phyloP scores from a whole-genome alignment of 1,284 basidiomycete genomes.

The Puccinia triticina region DNA sequence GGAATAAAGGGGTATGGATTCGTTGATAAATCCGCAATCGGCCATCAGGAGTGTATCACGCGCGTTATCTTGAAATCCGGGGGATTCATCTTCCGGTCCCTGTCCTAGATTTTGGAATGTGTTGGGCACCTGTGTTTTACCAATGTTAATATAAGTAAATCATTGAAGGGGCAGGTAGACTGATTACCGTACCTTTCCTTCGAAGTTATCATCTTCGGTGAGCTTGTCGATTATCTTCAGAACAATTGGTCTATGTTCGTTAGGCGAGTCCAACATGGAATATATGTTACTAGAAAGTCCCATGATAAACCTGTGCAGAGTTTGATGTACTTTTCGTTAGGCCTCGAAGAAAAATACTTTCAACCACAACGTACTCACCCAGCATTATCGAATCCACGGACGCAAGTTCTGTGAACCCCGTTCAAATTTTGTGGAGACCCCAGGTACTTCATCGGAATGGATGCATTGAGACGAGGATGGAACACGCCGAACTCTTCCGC shows the following conservation, averaged over 20 bases:
- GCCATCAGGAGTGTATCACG: constrained; percentile 38
- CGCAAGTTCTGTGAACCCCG: background rate
- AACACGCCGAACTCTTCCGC: constrained; percentile 36
- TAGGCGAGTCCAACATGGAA: constrained; percentile 35
- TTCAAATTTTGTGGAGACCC: constrained; percentile 8
- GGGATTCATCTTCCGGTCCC: background rate
- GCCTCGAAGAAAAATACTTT: background rate
- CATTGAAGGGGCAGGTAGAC: background rate
- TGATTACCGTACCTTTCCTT: constrained; percentile 36
- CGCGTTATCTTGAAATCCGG: constrained; percentile 29
- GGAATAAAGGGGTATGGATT: constrained; percentile 35
- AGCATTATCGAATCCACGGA: constrained; percentile 32
- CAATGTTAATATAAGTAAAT: background rate
- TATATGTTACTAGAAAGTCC: constrained; percentile 48
- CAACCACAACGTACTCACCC: constrained; percentile 4
- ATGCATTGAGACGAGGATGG: constrained; percentile 29
- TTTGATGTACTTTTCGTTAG: background rate
- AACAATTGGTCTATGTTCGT: background rate
- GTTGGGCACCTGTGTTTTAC: constrained; percentile 35
- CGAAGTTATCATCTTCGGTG: constrained; percentile 44
- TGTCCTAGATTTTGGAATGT: constrained; percentile 38
- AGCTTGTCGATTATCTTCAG: constrained; percentile 19
- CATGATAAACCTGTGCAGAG: constrained; percentile 36
- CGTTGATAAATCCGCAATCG: constrained; percentile 39
- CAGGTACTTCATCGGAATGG: constrained; percentile 23